These are phyloP conservation scores for Mycena epipterygia DNA, from an alignment of 768 basidiomycete genomes.

Conservation along the genomic window DNA sequence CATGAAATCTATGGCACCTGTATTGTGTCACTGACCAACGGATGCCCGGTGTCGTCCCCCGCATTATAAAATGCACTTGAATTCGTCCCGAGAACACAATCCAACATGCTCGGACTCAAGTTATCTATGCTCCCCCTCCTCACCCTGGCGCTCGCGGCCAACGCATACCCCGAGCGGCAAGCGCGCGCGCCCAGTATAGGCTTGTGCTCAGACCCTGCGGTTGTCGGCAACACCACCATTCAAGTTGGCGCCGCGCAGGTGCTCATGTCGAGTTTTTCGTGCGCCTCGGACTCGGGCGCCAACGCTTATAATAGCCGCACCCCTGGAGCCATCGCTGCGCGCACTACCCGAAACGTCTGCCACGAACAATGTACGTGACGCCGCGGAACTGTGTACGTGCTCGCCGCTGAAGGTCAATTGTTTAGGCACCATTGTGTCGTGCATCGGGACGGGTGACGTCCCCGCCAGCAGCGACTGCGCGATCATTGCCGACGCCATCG, in stretches of 20 bases:
- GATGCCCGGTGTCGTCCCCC: too few species aligned
- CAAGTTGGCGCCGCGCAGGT: constrained; percentile 8
- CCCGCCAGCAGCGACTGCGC: constrained; percentile 11
- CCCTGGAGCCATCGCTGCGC: not conserved
- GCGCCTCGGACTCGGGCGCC: not conserved
- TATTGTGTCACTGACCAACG: too few species aligned
- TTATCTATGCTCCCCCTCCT: not conserved
- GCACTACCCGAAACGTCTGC: constrained; percentile 6
- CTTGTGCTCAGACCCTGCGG: not conserved
- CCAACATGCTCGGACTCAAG: not conserved
- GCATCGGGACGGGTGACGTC: not conserved
- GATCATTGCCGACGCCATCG: constrained; percentile 16
- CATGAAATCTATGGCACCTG: not conserved
- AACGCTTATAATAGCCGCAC: too few species aligned
- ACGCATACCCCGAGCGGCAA: not conserved
- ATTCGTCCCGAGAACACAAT: not conserved
- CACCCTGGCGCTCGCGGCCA: not conserved
- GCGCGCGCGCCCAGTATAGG: not conserved
- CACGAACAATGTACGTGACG: constrained; percentile 1
- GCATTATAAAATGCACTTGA: not conserved
- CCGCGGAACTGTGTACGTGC: not conserved
- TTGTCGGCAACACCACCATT: not conserved
- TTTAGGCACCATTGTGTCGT: constrained; percentile 8
- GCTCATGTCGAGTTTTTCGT: constrained; percentile 5
- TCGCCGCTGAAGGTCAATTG: not conserved